Percentiles rank a stretch among this genome's conserved stretches.
phyloP scores from a whole-genome alignment of 1,284 basidiomycete genomes.

The Austropuccinia psidii region DNA sequence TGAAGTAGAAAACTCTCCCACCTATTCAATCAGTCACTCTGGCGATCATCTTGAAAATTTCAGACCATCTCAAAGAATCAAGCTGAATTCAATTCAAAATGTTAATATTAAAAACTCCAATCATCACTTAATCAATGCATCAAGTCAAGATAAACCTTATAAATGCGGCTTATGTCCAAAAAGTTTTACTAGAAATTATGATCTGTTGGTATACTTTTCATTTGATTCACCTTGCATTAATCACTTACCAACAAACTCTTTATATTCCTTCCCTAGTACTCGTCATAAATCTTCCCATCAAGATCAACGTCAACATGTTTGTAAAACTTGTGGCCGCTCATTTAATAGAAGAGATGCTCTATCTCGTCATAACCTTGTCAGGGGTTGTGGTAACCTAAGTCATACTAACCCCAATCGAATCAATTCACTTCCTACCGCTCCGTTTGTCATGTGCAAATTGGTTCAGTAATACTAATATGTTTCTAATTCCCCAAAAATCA shows the following conservation, averaged over 20 bases:
- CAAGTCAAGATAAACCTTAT: conserved; percentile 5
- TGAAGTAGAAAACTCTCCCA: neutral
- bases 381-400: neutral
- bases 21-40: neutral
- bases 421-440: too few species aligned
- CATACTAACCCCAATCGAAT: too few species aligned
- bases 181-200: conserved; percentile 32
- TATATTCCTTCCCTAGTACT: conserved; percentile 1
- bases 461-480: too few species aligned
- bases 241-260: neutral
- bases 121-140: neutral
- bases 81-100: neutral
- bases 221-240: neutral
- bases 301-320: conserved; percentile 14
- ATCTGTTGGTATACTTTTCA: conserved; percentile 7
- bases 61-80: neutral
- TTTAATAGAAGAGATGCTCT: conserved; percentile 32
- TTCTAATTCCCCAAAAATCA: too few species aligned
- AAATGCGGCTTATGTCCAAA: conserved; percentile 27
- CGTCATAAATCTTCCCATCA: conserved; percentile 29
- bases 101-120: neutral
- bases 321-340: conserved; percentile 17
- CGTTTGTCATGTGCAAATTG: too few species aligned
- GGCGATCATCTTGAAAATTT: too few species aligned
- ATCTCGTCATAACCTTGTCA: conserved; percentile 11